Base-by-base conservation (phyloP, 305 asterid species). In the Euphrasia arctica region DNA sequence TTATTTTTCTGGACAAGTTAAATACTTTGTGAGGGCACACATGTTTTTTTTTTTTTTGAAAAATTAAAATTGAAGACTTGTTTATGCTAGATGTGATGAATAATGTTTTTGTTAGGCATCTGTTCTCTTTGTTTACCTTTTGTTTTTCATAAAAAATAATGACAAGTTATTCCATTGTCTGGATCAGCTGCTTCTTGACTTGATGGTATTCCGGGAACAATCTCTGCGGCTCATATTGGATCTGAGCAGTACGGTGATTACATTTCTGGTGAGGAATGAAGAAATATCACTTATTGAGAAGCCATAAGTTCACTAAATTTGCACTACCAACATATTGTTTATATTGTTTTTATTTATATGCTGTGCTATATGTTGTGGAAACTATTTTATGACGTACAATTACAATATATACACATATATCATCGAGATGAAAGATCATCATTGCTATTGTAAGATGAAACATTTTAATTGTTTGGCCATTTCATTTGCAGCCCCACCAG, bases 201-300 rank as follows among this genome's bases (percentile, higher is more conserved):
- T 93, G 68, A 90, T 93, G 99, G 93, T 91, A 48, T 93, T 93
- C 73, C 95, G 95, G 41, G 99, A 93, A 83, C 99, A 93, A 75
- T 95, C 99, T 72, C 78, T 93, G 82, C 88, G 96, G 78, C 95
- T 93, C 72, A 88, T 93, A 73, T 78, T 93, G 88, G 99, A 90
- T 80, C 85, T 93, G 59, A 93, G 99, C 83, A 93, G 97, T 77
- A 93, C 99, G 28, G 99, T 93, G 60, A 93, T 93, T 74, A 90
- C 99, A 70, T 82, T 93, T 82, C 81, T 93, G 99, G 97, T 90
- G 75, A 77, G 95, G 68, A 75, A 69, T 63, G 62, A 57, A 60
- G 41, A 70, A 60, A 25, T 58, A 52, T 63, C 61, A 14, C n/a
- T 71, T 22, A 15, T 72, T 29, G 65, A 69, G 70, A 59, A 73